Percentiles rank a stretch among this genome's conserved stretches.
These are phyloP conservation scores for Isoetes taiwanensis DNA, from an alignment of 75 land plant genomes.

Conservation along the genomic window DNA sequence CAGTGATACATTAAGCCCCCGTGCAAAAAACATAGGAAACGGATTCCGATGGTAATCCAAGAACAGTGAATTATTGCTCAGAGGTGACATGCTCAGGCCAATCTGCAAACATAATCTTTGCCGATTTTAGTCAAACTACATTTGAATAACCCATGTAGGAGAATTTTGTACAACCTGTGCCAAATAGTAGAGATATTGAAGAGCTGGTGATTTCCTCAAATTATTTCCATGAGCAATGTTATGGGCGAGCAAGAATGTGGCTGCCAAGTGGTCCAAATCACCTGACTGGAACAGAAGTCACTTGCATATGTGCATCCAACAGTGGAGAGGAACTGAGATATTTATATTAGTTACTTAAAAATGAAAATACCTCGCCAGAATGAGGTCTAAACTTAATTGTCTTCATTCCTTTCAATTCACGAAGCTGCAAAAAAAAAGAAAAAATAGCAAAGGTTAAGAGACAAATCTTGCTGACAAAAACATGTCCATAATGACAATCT, in stretches of 20 bases:
- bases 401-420: constrained; percentile 87
- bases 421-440: constrained; percentile 38
- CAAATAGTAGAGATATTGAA: constrained; percentile 87
- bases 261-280: constrained; percentile 94
- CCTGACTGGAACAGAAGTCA: constrained; percentile 48
- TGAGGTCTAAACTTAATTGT: constrained; percentile 94
- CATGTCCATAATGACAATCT: not conserved
- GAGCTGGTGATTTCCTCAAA: constrained; percentile 89
- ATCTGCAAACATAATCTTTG: constrained; percentile 33
- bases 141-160: not conserved
- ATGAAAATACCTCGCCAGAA: constrained; percentile 72
- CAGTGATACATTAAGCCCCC: constrained; percentile 93
- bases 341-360: not conserved
- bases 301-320: not conserved
- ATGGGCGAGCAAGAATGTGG: constrained; percentile 67
- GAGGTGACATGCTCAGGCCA: constrained; percentile 96
- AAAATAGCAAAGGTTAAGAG: not conserved
- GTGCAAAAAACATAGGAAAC: constrained; percentile 78
- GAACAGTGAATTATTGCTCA: constrained; percentile 96
- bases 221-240: constrained; percentile 97
- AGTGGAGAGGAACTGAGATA: not conserved
- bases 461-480: not conserved
- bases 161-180: constrained; percentile 44
- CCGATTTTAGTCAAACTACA: not conserved
- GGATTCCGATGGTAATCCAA: constrained; percentile 95